phyloP scores from a whole-genome alignment of 1,284 basidiomycete species.

The Xerocomus subilludens region DNA sequence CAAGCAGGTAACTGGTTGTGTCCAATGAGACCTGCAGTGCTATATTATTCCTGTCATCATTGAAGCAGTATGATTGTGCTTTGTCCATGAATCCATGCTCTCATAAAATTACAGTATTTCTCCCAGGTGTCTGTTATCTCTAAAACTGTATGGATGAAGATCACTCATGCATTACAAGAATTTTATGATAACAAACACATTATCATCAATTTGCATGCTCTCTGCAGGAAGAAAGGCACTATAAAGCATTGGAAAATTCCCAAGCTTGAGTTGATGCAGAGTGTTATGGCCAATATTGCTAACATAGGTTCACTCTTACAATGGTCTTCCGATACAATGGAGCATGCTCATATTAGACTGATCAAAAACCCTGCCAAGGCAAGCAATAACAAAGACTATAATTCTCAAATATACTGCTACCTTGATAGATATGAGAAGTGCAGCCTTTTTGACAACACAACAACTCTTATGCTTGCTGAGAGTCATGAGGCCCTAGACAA shows the following conservation, averaged over 20 bases:
- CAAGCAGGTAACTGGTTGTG: conserved; percentile 6
- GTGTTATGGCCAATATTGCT: background rate
- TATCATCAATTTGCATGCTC: background rate
- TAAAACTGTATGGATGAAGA: background rate
- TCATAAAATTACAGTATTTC: background rate
- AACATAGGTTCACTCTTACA: background rate
- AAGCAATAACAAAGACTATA: background rate
- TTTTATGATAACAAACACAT: background rate
- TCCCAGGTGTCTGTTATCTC: background rate
- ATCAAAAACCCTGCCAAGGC: background rate
- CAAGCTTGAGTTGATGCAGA: background rate
- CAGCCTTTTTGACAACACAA: background rate
- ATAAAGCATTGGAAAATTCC: background rate
- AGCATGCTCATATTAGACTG: background rate
- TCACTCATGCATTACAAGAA: background rate
- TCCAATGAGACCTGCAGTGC: background rate
- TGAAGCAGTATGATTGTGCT: background rate
- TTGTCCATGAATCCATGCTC: background rate
- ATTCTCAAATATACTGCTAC: background rate
- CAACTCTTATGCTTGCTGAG: background rate
- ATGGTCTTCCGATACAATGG: background rate
- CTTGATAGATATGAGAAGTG: background rate
- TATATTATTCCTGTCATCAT: background rate
- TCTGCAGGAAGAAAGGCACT: background rate
- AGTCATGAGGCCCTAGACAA: background rate